Conservation (phyloP, 148 eudicot genomes). For the Diospyros lotus region DNA sequence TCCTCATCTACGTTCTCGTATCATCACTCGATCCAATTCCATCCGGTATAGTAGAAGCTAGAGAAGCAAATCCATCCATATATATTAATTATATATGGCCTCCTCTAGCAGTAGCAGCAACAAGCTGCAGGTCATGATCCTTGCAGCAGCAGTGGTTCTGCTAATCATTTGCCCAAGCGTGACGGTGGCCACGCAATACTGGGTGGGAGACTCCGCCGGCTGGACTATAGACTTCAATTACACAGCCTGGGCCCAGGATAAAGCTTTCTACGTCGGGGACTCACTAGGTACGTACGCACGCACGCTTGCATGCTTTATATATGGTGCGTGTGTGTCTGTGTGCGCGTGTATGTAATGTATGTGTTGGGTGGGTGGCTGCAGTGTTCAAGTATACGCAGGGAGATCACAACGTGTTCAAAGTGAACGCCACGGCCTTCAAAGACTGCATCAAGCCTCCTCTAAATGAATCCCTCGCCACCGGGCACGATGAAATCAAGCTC, state of each 20-base stretch:
- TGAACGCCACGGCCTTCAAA: constrained; percentile 13
- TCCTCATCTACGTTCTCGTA: too few species aligned
- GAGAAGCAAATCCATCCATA: too few species aligned
- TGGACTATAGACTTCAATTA: neutral
- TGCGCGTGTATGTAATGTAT: too few species aligned
- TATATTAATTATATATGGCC: too few species aligned
- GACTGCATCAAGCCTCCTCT: constrained; percentile 1
- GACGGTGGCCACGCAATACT: neutral
- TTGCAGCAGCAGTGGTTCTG: neutral
- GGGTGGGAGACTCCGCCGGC: neutral
- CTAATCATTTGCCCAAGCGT: neutral
- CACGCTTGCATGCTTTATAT: too few species aligned
- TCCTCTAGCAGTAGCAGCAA: too few species aligned
- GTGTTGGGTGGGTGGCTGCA: neutral
- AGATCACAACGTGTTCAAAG: constrained; percentile 22
- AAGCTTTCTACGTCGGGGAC: neutral
- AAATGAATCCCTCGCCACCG: constrained; percentile 2
- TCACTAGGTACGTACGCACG: neutral
- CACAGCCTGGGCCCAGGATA: neutral
- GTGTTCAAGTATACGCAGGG: constrained; percentile 21
- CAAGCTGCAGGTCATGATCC: neutral
- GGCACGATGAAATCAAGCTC: constrained; percentile 24
- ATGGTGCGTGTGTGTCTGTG: too few species aligned
- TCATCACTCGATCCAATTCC: too few species aligned
- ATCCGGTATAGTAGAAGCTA: too few species aligned